A percentile compares a stretch with the other conserved stretches of the same genome.
Evolutionary conservation across 352 stramenopile species (phyloP).

Genomic region (Pseudoperonospora humuli): DNA sequence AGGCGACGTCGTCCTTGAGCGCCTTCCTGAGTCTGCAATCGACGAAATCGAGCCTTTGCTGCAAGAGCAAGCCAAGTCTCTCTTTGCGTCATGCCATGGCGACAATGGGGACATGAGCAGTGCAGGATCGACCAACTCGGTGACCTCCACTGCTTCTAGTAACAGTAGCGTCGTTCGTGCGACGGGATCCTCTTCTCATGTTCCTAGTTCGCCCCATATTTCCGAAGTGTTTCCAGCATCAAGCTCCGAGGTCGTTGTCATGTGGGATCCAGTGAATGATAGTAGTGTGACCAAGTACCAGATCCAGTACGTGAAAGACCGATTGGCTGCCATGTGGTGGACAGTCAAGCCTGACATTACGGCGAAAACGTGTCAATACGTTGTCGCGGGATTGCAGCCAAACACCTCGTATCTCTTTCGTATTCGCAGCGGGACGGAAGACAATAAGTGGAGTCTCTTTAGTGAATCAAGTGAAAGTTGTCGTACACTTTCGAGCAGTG

Average conservation of each 20-base stretch:
- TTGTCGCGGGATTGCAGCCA: slow-evolving; percentile 42
- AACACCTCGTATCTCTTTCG: slow-evolving; percentile 70
- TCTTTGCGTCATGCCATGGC: slow-evolving; percentile 38
- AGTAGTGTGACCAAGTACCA: slow-evolving; percentile 58
- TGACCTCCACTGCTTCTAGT: slow-evolving; percentile 13
- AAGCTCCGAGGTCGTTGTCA: slow-evolving; percentile 53
- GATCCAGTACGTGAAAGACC: slow-evolving; percentile 78
- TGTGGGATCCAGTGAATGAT: slow-evolving; percentile 66
- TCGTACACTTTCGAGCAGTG: slow-evolving; percentile 28
- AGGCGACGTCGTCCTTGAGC: slow-evolving; percentile 50
- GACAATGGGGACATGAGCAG: slow-evolving; percentile 13
- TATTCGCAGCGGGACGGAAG: slow-evolving; percentile 44
- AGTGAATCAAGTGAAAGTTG: slow-evolving; percentile 64
- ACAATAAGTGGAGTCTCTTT: slow-evolving; percentile 63
- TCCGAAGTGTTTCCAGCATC: slow-evolving; percentile 50
- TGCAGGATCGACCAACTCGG: slow-evolving; percentile 14
- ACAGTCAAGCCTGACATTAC: slow-evolving; percentile 62
- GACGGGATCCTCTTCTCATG: neutral
- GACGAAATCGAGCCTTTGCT: slow-evolving; percentile 26
- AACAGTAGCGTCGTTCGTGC: slow-evolving; percentile 7
- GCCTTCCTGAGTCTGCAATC: slow-evolving; percentile 37
- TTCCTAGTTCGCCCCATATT: slow-evolving; percentile 38
- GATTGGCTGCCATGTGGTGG: slow-evolving; percentile 72
- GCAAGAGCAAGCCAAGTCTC: slow-evolving; percentile 62
- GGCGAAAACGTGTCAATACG: slow-evolving; percentile 43